These are phyloP conservation scores for Carex littledalei DNA, from an alignment of 176 grass and related monocot species.

Conservation along the genomic window DNA sequence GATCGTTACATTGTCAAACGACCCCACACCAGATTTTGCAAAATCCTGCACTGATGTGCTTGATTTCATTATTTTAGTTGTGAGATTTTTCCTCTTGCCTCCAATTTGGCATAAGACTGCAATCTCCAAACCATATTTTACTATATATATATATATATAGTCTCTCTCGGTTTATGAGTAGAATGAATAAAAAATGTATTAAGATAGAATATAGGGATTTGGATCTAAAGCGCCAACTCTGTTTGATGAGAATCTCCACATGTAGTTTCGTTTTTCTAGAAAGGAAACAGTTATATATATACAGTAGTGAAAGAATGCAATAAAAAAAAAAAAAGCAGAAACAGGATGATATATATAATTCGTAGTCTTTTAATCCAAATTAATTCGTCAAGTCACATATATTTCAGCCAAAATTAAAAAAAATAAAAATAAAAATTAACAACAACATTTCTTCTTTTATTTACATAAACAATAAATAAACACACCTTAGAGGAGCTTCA, in stretches of 20 bases:
- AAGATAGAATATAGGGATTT: not conserved
- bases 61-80: too few species aligned
- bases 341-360: not conserved
- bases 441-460: slow-evolving; percentile 11
- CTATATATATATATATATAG: not conserved
- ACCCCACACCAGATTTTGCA: too few species aligned
- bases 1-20: too few species aligned
- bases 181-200: not conserved
- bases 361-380: not conserved
- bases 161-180: not conserved
- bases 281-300: not conserved
- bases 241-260: not conserved
- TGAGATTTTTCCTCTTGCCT: too few species aligned
- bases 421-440: not conserved
- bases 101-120: too few species aligned
- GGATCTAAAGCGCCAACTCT: not conserved
- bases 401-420: not conserved
- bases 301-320: not conserved
- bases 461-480: slow-evolving; percentile 29
- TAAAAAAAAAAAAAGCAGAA: not conserved
- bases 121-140: not conserved
- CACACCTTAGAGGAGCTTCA: not conserved
- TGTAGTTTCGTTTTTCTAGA: slow-evolving; percentile 1
- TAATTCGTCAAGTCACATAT: not conserved
- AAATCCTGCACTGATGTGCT: too few species aligned